These are phyloP conservation scores for Cyphellophora europaea DNA, from an alignment of 2,329 filamentous ascomycete species.

Conservation along the genomic window DNA sequence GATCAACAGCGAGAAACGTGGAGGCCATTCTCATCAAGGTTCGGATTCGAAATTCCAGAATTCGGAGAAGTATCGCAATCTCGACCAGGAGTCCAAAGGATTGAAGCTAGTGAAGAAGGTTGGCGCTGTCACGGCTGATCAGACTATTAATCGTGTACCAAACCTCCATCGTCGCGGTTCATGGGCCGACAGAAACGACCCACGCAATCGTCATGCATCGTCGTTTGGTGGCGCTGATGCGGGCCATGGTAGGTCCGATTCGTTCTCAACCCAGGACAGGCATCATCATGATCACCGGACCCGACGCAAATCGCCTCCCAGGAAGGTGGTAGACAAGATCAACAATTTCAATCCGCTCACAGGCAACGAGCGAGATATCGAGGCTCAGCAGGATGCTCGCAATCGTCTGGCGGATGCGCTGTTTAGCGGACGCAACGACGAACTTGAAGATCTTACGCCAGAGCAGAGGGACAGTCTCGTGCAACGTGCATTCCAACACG, in stretches of 20 bases:
- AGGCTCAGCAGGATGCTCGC: conserved; percentile 54
- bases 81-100: conserved; percentile 16
- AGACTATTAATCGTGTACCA: conserved; percentile 11
- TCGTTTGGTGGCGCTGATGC: conserved; percentile 29
- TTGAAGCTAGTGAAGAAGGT: conserved; percentile 12
- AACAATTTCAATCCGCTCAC: conserved; percentile 20
- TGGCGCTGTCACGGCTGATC: conserved; percentile 13
- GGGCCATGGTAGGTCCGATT: conserved; percentile 23
- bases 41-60: conserved; percentile 17
- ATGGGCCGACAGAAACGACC: conserved; percentile 32
- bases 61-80: conserved; percentile 17
- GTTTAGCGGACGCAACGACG: conserved; percentile 80
- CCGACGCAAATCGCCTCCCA: conserved; percentile 7
- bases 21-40: too few species aligned
- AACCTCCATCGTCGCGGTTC: conserved; percentile 8
- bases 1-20: conserved; percentile 23
- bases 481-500: conserved; percentile 82
- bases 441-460: conserved; percentile 86
- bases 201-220: conserved; percentile 29
- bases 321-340: conserved; percentile 15
- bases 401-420: conserved; percentile 64
- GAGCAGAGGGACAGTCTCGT: conserved; percentile 81
- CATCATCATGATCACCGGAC: conserved; percentile 4
- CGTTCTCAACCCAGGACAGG: conserved; percentile 22
- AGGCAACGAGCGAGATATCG: conserved; percentile 52